Base-by-base conservation (phyloP, 1,284 basidiomycete species). In the Xerocomus minutiporus region DNA sequence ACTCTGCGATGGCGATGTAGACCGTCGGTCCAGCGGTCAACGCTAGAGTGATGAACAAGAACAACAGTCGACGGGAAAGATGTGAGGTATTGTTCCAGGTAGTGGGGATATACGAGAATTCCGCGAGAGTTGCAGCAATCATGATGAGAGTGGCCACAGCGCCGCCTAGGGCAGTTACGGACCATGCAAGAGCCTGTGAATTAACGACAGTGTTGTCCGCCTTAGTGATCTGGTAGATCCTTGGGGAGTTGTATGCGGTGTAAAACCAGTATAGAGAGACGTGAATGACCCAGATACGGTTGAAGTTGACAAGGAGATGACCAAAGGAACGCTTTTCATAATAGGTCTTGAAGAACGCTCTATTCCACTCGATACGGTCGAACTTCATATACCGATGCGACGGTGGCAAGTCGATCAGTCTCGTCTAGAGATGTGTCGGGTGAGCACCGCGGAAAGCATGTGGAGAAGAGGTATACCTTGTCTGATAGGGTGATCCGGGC, bases 21-120 rank as follows among this genome's bases (percentile, higher is more conserved):
- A 97, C 82, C 1, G 93, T 95, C 4, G 94, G 94, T 34, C 88
- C 94, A 59, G 82, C 83, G 13, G 93, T 96, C 55, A 93, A 76
- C 48, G 77, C 92, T 46, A 97, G 84, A 25, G 88, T 90, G 69
- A 97, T 77, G 45, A 87, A 64, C 47, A 97, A 78, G 78, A 96
- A 95, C 42, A 93, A 61, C 17, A 96, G 76, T 5, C 94, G 86
- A 48, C 92, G 86, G 1, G 90, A 86, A 46, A 97, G 84, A 67
- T 97, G 93, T 5, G 93, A 93, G 12, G 93, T 91, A 74, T 96
- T 97, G 73, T 95, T 96, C 94, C 94, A 97, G 23, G 91, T 96
- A 3, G 92, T 91, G 1, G 94, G 94, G 67, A 97, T 94, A 75
- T 96, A 97, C 43, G 88, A 88, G 72, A 96, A 96, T 73, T 97